Conservation (phyloP, 2,329 filamentous ascomycete genomes). For the Cordyceps sp. region DNA sequence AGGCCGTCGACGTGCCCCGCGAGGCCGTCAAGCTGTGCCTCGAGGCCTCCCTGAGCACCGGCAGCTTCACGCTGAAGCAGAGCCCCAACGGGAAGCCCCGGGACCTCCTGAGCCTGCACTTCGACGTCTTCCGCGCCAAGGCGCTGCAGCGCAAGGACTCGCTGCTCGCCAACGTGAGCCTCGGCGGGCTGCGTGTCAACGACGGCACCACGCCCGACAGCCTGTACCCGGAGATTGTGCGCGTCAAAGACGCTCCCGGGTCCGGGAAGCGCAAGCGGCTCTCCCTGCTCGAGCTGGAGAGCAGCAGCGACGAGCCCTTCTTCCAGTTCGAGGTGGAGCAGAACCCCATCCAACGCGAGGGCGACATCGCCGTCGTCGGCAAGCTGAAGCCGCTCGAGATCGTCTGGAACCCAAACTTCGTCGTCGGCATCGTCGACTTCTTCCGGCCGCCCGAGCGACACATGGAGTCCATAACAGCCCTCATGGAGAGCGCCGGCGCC, state of each 20-base stretch:
- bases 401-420: conserved; percentile 89
- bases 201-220: conserved; percentile 89
- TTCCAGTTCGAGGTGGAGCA: conserved; percentile 89
- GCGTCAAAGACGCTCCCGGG: conserved; percentile 72
- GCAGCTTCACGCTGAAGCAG: conserved; percentile 86
- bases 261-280: conserved; percentile 27
- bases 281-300: conserved; percentile 37
- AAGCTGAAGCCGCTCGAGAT: conserved; percentile 94
- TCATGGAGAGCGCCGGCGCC: conserved; percentile 90
- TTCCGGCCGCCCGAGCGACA: conserved; percentile 93
- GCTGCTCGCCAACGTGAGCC: conserved; percentile 69
- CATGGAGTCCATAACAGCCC: conserved; percentile 92
- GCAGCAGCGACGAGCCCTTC: conserved; percentile 51
- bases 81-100: conserved; percentile 41
- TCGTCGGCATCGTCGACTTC: conserved; percentile 83
- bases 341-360: conserved; percentile 82
- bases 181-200: conserved; percentile 85
- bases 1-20: conserved; percentile 74
- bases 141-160: conserved; percentile 83
- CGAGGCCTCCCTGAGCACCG: conserved; percentile 83
- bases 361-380: conserved; percentile 76
- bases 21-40: conserved; percentile 89
- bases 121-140: conserved; percentile 87
- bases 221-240: conserved; percentile 86
- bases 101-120: conserved; percentile 80